Base-by-base conservation (phyloP, 352 stramenopile genomes). In the Globisporangium paddicum region DNA sequence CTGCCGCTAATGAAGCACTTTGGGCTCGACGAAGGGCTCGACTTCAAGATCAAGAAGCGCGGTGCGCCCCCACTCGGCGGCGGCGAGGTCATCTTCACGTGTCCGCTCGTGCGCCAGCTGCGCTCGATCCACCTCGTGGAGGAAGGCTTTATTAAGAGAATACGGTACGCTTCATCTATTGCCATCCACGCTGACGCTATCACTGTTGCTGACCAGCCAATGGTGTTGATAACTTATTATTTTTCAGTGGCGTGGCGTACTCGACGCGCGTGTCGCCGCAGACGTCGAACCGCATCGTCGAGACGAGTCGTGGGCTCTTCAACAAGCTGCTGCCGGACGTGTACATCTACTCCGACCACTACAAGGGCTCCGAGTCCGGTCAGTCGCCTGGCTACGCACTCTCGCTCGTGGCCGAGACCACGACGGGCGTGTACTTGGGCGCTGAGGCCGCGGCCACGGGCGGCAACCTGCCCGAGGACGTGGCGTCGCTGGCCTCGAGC, bases 301-400 rank as follows among this genome's bases (percentile, higher is more conserved):
- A 99, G 66, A 93, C 93, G 1, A 95, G 82, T 63, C 82, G 91
- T n/a, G 97, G 93, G 2, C 70, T 99, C 5, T 98, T 99, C 62
- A 99, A 99, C 71, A 83, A 97, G 62, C 85, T 99, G 38, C 69
- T 99, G 25, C 96, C 97, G 0, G 98, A 99, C 69, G 97, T 99
- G 45, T 99, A 98, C 85, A 99, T 99, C 64, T 97, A 98, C 75
- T 99, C 97, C 34, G 97, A 99, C 77, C 96, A 98, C 63, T 98
- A 99, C 74, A 98, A 95, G 58, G 93, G 91, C 40, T 74, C 84
- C 28, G 85, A 95, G 62, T 95, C 86, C 9, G 86, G 86, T 5
- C 79, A 93, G 56, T 95, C 82, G 60, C 96, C 97, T 1, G 96
- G 96, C 32, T 96, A 98, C 57, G 90, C 87, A 57, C 67, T 98